Evolutionary conservation across 2,329 filamentous ascomycete genomes (phyloP), one percentile per base, ranked within the genome.

Genomic region (Cladophialophora psammophila): DNA sequence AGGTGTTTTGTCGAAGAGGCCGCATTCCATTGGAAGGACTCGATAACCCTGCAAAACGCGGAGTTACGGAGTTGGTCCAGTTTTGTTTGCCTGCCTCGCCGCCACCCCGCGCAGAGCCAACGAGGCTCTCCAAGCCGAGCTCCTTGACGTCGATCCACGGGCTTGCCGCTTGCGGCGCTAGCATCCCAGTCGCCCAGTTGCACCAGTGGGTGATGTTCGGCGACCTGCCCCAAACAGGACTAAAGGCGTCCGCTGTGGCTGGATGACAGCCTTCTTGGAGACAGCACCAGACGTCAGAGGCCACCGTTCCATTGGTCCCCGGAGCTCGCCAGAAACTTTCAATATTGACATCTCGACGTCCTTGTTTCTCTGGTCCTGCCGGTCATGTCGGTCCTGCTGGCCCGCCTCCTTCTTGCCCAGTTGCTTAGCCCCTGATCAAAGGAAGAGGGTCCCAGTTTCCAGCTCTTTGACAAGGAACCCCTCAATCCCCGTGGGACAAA

Each of bases 401-500:
- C 26, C 45, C 26, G 53, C 13, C 32, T 34, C 15, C 32, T 26
- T 45, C 59, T 62, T 62, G 59, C 35, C 18, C 50, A 54, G 34
- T 54, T 54, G 42, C 36, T 62, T 54, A 45, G 34, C 59, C 54
- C 36, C 59, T 52, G 26, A 50, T 50, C 26, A 18, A 50, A 50
- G 45, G 45, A 50, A 31, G 18, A 10, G 20, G 20, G 26, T 50
- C 45, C 45, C 45, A 50, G 15, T 13, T 35, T 40, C 42, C 42
- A 36, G 35, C 55, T 34, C 52, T 61, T 42, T 42, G 55, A n/a
- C 32, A 45, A 18, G 36, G 26, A 26, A 35, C 52, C 60, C 48
- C 45, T 38, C 59, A 53, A 20, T 56, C 60, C 60, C 60, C 60
- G 60, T 56, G 60, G 60, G 60, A 50, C 60, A 48, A 63, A 45